Percentiles rank a stretch among this genome's conserved stretches.
These are phyloP conservation scores for Zygosaccharomyces sapae DNA, from an alignment of 1,139 yeast species.

Conservation along the genomic window DNA sequence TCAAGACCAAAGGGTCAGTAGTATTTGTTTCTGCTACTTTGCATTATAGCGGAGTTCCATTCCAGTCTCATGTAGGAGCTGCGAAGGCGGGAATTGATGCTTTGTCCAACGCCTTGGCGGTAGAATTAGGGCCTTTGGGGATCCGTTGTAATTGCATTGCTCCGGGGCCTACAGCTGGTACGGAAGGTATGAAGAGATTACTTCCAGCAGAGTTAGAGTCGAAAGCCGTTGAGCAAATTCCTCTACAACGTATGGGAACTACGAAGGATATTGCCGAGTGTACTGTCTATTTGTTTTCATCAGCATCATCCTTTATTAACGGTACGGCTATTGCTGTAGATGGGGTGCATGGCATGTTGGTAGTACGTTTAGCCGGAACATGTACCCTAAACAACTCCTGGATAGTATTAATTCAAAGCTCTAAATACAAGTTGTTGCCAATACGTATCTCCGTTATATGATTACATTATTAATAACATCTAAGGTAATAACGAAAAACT, in stretches of 20 bases:
- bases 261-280: constrained; percentile 83
- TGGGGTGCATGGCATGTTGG: constrained; percentile 91
- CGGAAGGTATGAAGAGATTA: constrained; percentile 73
- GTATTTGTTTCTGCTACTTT: constrained; percentile 81
- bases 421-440: constrained; percentile 11
- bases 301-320: constrained; percentile 71
- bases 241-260: constrained; percentile 72
- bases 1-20: constrained; percentile 63
- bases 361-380: constrained; percentile 37
- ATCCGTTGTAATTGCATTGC: constrained; percentile 77
- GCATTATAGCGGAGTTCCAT: constrained; percentile 82
- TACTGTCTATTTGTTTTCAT: constrained; percentile 77
- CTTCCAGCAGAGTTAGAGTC: constrained; percentile 42
- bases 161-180: constrained; percentile 78
- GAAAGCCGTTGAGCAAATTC: constrained; percentile 48
- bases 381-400: constrained; percentile 41
- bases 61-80: constrained; percentile 83
- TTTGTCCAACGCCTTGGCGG: constrained; percentile 72
- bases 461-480: not conserved
- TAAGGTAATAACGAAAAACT: too few relatives aligned
- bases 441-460: constrained; percentile 2
- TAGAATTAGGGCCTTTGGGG: constrained; percentile 86
- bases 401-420: constrained; percentile 34
- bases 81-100: constrained; percentile 96
- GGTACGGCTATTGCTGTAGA: constrained; percentile 83